Base-by-base conservation (phyloP, 148 eudicot genomes). In the Tetragonia tetragonoides region DNA sequence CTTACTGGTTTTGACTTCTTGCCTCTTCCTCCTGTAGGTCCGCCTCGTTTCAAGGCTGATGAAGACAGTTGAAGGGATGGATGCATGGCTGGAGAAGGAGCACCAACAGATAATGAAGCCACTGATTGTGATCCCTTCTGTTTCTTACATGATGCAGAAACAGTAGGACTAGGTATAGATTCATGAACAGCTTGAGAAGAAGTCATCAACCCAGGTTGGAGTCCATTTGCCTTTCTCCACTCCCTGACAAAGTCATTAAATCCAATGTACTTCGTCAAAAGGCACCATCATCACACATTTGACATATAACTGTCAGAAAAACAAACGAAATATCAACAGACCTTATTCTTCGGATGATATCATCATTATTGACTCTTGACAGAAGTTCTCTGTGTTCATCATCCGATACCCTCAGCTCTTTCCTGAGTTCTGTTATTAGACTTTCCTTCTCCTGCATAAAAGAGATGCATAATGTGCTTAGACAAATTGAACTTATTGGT, bases 351-450 rank as follows among this genome's bases (percentile, higher is more conserved):
- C 80, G 79, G 74, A 93, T 88, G 66, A 91, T 85, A 68, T 93
- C 96, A 73, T 95, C 99, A 24, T 85, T 84, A 83, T 95, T 91
- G 79, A 95, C 99, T 78, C 88, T 87, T 46, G 85, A 81, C 0
- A 93, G 87, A 81, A 95, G 92, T 76, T 91, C 94, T 82, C 96
- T 85, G 82, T 95, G 99, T 70, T 95, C 95, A 80, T 95, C 99
- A 76, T 93, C 93, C 59, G 99, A 91, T 70, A 95, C 88, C 81
- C 94, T 87, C 72, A 95, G 84, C 82, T 95, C 99, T 86, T 91
- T 95, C 67, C 99, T 80, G 34, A 95, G 96, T 75, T 93, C 97
- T 39, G 97, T 91, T 75, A 95, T 90, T 77, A 95, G 83, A 83
- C 97, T 78, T 86, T 92, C 98, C 81, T 90, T 94, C 72, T 92